phyloP scores from a whole-genome alignment of 2,329 filamentous ascomycete species.

The Rutstroemia sp. region DNA sequence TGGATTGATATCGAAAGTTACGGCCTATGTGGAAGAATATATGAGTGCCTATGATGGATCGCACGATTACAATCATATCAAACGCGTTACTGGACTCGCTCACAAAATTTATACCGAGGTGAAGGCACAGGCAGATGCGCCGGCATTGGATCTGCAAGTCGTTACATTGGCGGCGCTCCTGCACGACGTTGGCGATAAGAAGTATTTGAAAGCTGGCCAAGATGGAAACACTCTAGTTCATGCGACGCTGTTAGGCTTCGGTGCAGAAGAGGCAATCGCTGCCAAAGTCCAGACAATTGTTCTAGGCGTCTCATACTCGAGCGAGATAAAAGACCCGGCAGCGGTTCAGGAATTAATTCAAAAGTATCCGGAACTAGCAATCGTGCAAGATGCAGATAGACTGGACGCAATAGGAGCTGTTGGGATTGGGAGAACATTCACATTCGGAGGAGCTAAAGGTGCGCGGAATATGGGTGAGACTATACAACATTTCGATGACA shows the following conservation, averaged over 20 bases:
- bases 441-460: constrained; percentile 63
- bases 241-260: constrained; percentile 49
- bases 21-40: constrained; percentile 58
- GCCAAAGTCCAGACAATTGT: constrained; percentile 65
- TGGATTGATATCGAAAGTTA: constrained; percentile 42
- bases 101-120: constrained; percentile 30
- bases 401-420: constrained; percentile 89
- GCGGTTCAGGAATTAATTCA: constrained; percentile 51
- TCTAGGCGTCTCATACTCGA: constrained; percentile 71
- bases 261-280: constrained; percentile 54
- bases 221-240: constrained; percentile 50
- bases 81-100: constrained; percentile 69
- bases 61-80: constrained; percentile 82
- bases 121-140: constrained; percentile 14
- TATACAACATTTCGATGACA: constrained; percentile 69
- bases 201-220: constrained; percentile 39
- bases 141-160: constrained; percentile 46
- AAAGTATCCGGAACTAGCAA: constrained; percentile 64
- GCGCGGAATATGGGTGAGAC: constrained; percentile 52
- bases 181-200: constrained; percentile 79
- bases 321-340: constrained; percentile 60
- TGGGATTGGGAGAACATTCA: constrained; percentile 73
- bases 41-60: constrained; percentile 77
- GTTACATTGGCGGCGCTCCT: constrained; percentile 63
- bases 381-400: constrained; percentile 90